Percentiles rank a stretch among this genome's conserved stretches.
phyloP scores from a whole-genome alignment of 352 stramenopile species.

The Globisporangium megalacanthum region DNA sequence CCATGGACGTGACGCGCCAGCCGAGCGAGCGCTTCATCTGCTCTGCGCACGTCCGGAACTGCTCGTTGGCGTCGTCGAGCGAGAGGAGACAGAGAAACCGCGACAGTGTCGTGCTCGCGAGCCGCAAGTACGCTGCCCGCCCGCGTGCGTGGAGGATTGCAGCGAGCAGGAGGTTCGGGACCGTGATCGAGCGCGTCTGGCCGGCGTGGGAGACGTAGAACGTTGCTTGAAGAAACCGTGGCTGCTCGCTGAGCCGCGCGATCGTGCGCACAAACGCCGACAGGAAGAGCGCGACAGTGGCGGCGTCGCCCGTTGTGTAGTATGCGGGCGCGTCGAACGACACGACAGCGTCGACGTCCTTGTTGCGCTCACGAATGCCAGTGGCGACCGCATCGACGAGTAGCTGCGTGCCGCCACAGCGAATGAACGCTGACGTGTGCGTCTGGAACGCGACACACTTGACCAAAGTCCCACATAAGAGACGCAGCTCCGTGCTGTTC shows the following conservation, averaged over 20 bases:
- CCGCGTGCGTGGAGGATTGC: not conserved
- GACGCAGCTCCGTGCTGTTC: not conserved
- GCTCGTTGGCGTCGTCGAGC: slow-evolving; percentile 7
- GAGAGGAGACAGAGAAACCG: slow-evolving; percentile 16
- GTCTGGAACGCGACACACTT: slow-evolving; percentile 1
- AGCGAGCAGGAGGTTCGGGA: slow-evolving; percentile 14
- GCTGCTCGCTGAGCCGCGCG: slow-evolving; percentile 14
- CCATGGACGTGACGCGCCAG: slow-evolving; percentile 6
- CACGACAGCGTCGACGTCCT: not conserved
- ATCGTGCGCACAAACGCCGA: not conserved
- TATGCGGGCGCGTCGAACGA: not conserved
- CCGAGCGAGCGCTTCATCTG: slow-evolving; percentile 15
- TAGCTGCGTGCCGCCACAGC: not conserved
- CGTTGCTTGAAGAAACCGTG: slow-evolving; percentile 15
- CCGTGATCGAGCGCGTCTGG: slow-evolving; percentile 5
- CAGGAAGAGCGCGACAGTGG: not conserved
- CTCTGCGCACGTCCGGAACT: slow-evolving; percentile 4
- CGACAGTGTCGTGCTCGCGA: slow-evolving; percentile 14
- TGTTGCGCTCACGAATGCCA: not conserved
- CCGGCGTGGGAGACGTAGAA: slow-evolving; percentile 19
- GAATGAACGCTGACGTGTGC: slow-evolving; percentile 1
- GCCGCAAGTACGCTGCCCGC: slow-evolving; percentile 4
- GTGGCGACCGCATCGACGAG: not conserved
- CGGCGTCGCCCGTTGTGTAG: not conserved
- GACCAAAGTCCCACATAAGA: not conserved